Conservation (phyloP, 257 asterid genomes). For the Solanum piurae region DNA sequence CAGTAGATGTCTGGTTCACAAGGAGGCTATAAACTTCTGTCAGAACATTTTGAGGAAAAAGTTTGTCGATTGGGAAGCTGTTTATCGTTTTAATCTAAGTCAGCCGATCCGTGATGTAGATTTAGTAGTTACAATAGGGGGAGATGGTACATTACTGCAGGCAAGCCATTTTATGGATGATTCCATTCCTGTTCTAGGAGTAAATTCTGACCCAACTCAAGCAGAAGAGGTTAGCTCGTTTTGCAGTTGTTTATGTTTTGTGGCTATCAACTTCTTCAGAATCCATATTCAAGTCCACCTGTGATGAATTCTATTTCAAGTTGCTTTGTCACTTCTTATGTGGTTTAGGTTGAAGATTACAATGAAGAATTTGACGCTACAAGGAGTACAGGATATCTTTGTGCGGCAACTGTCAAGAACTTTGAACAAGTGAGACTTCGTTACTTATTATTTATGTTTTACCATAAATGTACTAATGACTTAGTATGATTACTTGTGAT, state of each 20-base stretch:
- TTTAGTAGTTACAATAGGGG: constrained; percentile 77
- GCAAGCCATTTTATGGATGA: constrained; percentile 85
- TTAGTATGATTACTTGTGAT: neutral
- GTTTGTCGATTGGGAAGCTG: constrained; percentile 47
- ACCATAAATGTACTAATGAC: neutral
- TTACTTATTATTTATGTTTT: neutral
- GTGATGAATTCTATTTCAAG: neutral
- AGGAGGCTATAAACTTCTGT: constrained; percentile 57
- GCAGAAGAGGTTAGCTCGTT: constrained; percentile 51
- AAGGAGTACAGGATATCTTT: constrained; percentile 92
- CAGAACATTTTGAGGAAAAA: constrained; percentile 63
- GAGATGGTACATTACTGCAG: constrained; percentile 83
- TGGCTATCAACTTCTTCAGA: neutral
- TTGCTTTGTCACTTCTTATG: neutral
- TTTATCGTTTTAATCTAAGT: constrained; percentile 43
- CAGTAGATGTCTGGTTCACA: constrained; percentile 59
- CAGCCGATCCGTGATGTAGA: constrained; percentile 60
- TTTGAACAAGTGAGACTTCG: constrained; percentile 55
- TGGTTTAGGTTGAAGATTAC: constrained; percentile 47
- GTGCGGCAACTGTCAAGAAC: constrained; percentile 70
- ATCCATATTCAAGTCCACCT: neutral
- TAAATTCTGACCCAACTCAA: constrained; percentile 88
- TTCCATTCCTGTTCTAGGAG: constrained; percentile 75
- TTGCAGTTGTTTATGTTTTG: neutral
- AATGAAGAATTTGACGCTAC: constrained; percentile 83